Evolutionary conservation across 352 stramenopile genomes (phyloP).

Genomic region (Pythium coloratum): DNA sequence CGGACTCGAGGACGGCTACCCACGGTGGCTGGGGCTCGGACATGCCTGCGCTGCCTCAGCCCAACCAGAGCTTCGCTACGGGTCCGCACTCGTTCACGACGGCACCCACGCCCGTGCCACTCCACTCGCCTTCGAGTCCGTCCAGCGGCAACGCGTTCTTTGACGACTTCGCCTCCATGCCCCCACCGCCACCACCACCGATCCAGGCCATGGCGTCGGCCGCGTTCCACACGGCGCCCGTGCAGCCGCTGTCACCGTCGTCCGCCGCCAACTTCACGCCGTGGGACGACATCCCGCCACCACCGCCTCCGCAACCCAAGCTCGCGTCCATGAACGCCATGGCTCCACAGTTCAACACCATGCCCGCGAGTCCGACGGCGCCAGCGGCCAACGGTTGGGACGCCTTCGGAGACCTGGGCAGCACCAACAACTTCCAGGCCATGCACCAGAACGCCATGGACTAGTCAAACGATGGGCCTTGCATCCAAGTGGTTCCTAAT

Average conservation of each 20-base stretch:
- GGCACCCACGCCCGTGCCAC: background rate
- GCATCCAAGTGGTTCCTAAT: background rate
- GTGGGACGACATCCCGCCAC: conserved; percentile 43
- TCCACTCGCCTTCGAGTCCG: conserved; percentile 12
- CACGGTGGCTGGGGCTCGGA: background rate
- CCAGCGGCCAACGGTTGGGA: conserved; percentile 21
- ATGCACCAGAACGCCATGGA: conserved; percentile 26
- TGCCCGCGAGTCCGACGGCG: conserved; percentile 15
- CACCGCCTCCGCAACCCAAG: conserved; percentile 20
- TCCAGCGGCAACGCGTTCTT: conserved; percentile 10
- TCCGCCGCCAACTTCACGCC: conserved; percentile 24
- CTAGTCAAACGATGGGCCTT: background rate
- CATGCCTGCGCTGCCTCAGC: conserved; percentile 17
- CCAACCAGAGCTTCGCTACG: background rate
- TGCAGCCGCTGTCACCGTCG: conserved; percentile 16
- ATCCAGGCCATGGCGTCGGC: background rate
- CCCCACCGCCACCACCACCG: background rate
- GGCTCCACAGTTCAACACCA: conserved; percentile 18
- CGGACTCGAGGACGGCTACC: background rate
- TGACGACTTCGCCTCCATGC: conserved; percentile 10
- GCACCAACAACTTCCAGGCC: conserved; percentile 17
- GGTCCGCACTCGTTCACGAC: background rate
- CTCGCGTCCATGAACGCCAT: background rate
- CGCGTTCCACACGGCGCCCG: conserved; percentile 17
- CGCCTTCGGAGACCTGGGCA: conserved; percentile 16